phyloP scores from a whole-genome alignment of 352 stramenopile species.

The Phytophthora capsici region DNA sequence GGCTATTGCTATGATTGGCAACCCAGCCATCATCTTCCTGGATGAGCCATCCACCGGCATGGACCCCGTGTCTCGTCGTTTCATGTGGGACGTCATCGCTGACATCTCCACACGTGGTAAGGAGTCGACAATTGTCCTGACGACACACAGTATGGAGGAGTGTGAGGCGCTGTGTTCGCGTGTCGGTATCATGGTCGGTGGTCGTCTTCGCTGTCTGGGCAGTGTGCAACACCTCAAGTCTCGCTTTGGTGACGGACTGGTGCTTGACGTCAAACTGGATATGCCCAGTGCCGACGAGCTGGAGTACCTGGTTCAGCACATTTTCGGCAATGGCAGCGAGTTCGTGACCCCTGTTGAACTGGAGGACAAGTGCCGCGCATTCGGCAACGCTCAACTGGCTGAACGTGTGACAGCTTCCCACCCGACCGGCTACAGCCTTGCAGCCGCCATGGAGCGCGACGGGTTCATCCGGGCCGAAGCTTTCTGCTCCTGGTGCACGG shows the following conservation, averaged over 20 bases:
- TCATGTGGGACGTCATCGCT: constrained; percentile 67
- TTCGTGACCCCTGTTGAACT: constrained; percentile 35
- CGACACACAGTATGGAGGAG: constrained; percentile 84
- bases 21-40: constrained; percentile 87
- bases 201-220: constrained; percentile 65
- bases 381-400: constrained; percentile 45
- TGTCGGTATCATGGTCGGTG: constrained; percentile 92
- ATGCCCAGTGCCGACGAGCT: constrained; percentile 32
- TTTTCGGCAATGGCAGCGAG: constrained; percentile 28
- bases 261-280: constrained; percentile 76
- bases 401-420: constrained; percentile 46
- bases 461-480: constrained; percentile 38
- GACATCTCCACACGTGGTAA: constrained; percentile 63
- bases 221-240: constrained; percentile 93
- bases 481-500: constrained; percentile 65
- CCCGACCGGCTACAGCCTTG: constrained; percentile 64
- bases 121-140: constrained; percentile 82
- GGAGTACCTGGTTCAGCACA: constrained; percentile 20
- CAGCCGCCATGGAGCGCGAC: constrained; percentile 50
- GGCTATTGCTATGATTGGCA: constrained; percentile 93
- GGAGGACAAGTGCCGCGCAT: constrained; percentile 38
- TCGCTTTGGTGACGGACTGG: constrained; percentile 93
- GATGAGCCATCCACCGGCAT: constrained; percentile 92
- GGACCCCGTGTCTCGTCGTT: constrained; percentile 86
- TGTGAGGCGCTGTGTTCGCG: constrained; percentile 76